Evolutionary conservation across 2,329 filamentous ascomycete species (phyloP).

Genomic region (Cryoendolithus antarcticus): DNA sequence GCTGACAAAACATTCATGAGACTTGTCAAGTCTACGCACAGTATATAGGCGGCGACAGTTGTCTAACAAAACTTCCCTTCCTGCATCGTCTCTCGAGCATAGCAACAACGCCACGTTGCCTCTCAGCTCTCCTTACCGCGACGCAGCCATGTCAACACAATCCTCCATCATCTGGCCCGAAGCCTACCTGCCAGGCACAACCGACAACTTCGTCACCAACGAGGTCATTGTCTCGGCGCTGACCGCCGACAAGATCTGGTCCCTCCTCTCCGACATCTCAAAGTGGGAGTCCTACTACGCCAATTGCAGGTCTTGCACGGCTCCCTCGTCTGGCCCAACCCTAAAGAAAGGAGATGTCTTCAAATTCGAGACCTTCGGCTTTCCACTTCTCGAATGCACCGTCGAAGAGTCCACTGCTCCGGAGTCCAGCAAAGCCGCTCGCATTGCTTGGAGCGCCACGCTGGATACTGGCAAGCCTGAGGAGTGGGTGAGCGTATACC

Average conservation of each 20-base stretch:
- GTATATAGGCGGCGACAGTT: no score
- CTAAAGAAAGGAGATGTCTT: constrained; percentile 20
- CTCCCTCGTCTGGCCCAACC: constrained; percentile 13
- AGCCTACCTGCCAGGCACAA: constrained; percentile 24
- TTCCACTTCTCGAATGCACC: constrained; percentile 19
- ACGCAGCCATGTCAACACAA: constrained; percentile 3
- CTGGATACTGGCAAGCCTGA: constrained; percentile 10
- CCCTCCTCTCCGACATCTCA: constrained; percentile 20
- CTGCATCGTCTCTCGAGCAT: no score
- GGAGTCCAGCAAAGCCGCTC: constrained; percentile 5
- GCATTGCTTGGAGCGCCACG: constrained; percentile 14
- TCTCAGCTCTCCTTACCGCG: neutral
- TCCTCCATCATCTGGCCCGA: constrained; percentile 23
- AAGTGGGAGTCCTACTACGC: constrained; percentile 25
- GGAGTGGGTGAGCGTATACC: constrained; percentile 22
- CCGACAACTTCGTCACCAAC: constrained; percentile 26
- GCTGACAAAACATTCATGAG: no score
- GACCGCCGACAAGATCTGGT: constrained; percentile 22
- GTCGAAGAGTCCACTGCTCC: constrained; percentile 15
- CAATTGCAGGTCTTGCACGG: constrained; percentile 21
- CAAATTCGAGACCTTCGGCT: constrained; percentile 25
- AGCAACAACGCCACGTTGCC: no score
- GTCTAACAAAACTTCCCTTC: no score
- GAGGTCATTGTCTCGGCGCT: constrained; percentile 20
- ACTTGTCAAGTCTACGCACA: no score